These are phyloP conservation scores for Nigrospora sphaerica DNA, from an alignment of 2,329 filamentous ascomycete species.

Conservation along the genomic window DNA sequence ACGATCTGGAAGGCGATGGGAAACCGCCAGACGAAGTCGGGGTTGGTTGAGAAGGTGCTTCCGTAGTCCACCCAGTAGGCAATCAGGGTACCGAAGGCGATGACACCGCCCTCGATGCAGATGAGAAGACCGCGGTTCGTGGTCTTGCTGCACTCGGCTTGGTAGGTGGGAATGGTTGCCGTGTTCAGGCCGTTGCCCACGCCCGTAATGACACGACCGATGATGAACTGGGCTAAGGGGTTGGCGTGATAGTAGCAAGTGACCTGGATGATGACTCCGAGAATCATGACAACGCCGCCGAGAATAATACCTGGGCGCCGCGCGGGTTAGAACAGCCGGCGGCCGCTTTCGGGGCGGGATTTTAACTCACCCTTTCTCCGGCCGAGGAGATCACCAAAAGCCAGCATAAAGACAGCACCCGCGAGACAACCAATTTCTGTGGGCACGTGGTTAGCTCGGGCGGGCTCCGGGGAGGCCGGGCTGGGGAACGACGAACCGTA, in stretches of 20 bases:
- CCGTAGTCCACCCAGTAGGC: conserved; percentile 47
- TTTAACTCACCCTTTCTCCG: conserved; percentile 30
- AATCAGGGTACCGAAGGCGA: conserved; percentile 35
- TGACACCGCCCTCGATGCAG: conserved; percentile 36
- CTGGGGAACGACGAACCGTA: conserved; percentile 20
- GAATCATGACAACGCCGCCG: conserved; percentile 40
- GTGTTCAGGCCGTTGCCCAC: conserved; percentile 46
- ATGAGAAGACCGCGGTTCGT: conserved; percentile 34
- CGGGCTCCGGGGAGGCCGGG: background rate
- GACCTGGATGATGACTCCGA: conserved; percentile 54
- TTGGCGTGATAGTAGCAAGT: conserved; percentile 19
- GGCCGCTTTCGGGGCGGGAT: background rate
- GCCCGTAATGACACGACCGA: conserved; percentile 43
- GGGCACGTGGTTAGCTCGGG: background rate
- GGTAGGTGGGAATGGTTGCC: conserved; percentile 37
- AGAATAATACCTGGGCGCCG: background rate
- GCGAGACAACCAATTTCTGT: conserved; percentile 31
- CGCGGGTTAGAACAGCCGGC: background rate
- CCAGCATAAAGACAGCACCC: conserved; percentile 41
- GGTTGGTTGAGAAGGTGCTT: conserved; percentile 29
- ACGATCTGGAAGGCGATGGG: conserved; percentile 42
- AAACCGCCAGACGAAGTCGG: conserved; percentile 45
- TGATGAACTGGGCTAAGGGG: conserved; percentile 36
- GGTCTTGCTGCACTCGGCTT: conserved; percentile 37
- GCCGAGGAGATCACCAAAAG: conserved; percentile 45